A percentile compares a stretch with the other conserved stretches of the same genome.
Conservation (phyloP, 805 yeast genomes). For the Schwanniomyces sp. region DNA sequence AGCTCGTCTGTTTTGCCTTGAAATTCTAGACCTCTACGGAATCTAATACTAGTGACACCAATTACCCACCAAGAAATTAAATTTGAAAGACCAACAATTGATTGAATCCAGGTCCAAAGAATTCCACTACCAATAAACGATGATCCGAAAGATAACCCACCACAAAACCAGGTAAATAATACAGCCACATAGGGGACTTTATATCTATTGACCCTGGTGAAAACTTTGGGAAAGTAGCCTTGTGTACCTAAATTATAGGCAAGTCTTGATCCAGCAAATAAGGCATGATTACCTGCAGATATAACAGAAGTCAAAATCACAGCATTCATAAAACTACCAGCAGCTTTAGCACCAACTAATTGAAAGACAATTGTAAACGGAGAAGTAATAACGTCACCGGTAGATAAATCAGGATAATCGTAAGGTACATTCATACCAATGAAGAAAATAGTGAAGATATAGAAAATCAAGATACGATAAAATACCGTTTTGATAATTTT, state of each 20-base stretch:
- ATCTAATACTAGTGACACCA: conserved; percentile 49
- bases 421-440: conserved; percentile 44
- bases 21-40: conserved; percentile 43
- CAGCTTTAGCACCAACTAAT: conserved; percentile 42
- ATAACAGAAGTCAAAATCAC: conserved; percentile 55
- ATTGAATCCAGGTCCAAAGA: conserved; percentile 55
- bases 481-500: conserved; percentile 31
- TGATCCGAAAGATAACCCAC: conserved; percentile 61
- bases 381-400: conserved; percentile 28
- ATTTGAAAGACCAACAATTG: conserved; percentile 53
- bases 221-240: conserved; percentile 45
- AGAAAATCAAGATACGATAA: conserved; percentile 33
- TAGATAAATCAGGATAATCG: conserved; percentile 32
- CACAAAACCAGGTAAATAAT: conserved; percentile 48
- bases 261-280: conserved; percentile 51
- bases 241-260: conserved; percentile 51
- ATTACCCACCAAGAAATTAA: conserved; percentile 52
- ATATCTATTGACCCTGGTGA: conserved; percentile 42
- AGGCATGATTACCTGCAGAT: conserved; percentile 56
- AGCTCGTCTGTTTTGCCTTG: conserved; percentile 47
- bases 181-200: conserved; percentile 52
- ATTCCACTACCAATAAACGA: conserved; percentile 54
- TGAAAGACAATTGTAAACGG: conserved; percentile 45
- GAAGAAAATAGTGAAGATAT: conserved; percentile 37
- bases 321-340: conserved; percentile 49